Percentiles rank a stretch among this genome's conserved stretches.
These are phyloP conservation scores for Magnusiomyces ingens DNA, from an alignment of 1,139 yeast genomes.

Conservation along the genomic window DNA sequence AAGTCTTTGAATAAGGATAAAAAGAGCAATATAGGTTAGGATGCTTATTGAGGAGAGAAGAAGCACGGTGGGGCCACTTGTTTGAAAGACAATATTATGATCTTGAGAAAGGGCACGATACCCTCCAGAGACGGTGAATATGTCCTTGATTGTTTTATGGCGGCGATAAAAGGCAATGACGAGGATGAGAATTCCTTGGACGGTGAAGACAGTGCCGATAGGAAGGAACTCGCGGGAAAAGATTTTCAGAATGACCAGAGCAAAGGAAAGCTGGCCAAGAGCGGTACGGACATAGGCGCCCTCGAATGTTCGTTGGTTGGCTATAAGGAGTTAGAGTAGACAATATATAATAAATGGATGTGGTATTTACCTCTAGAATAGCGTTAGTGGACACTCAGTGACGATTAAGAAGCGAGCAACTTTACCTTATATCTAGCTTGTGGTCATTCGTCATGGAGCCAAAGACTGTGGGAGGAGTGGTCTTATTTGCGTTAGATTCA, in stretches of 20 bases:
- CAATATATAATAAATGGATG: neutral
- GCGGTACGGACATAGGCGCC: slow-evolving; percentile 40
- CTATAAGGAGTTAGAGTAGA: slow-evolving; percentile 16
- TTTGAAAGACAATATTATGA: slow-evolving; percentile 17
- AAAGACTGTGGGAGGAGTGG: no score
- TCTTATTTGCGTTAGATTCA: no score
- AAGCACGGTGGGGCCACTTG: slow-evolving; percentile 31
- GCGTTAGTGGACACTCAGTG: no score
- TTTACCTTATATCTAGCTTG: no score
- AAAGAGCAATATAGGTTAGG: slow-evolving; percentile 25
- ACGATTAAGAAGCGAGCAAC: no score
- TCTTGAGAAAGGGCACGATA: slow-evolving; percentile 21
- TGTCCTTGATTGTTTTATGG: neutral
- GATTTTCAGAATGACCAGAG: slow-evolving; percentile 33
- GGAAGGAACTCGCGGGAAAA: slow-evolving; percentile 36
- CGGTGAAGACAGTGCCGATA: slow-evolving; percentile 35
- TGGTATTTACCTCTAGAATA: slow-evolving; percentile 15
- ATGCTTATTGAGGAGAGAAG: slow-evolving; percentile 26
- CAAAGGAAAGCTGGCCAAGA: slow-evolving; percentile 33
- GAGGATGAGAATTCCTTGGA: slow-evolving; percentile 33
- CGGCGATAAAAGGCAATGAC: slow-evolving; percentile 31
- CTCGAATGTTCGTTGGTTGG: slow-evolving; percentile 38
- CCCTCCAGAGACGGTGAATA: slow-evolving; percentile 5
- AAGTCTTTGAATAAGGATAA: no score
- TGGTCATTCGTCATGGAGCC: no score